Percentiles rank a stretch among this genome's conserved stretches.
These are phyloP conservation scores for Agrocybe praecox DNA, from an alignment of 768 basidiomycete genomes.

Conservation along the genomic window DNA sequence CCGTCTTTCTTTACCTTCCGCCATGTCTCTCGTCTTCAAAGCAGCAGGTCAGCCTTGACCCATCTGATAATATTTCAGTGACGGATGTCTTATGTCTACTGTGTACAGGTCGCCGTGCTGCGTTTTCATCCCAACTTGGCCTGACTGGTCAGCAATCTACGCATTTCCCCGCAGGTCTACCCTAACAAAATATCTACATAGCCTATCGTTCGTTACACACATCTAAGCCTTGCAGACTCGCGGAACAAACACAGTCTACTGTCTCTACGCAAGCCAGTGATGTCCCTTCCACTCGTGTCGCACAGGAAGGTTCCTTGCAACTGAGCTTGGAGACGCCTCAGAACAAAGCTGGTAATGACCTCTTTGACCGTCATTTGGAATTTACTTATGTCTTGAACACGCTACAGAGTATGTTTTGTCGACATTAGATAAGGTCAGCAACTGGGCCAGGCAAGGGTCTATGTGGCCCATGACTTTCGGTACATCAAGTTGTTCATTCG, in stretches of 20 bases:
- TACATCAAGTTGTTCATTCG: conserved; percentile 16
- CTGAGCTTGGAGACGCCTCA: conserved; percentile 83
- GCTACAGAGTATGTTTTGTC: conserved; percentile 90
- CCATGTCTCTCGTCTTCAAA: conserved; percentile 52
- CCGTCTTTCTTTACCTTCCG: conserved; percentile 14
- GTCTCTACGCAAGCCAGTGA: conserved; percentile 38
- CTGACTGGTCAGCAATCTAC: conserved; percentile 35
- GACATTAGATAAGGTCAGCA: conserved; percentile 93
- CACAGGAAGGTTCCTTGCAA: conserved; percentile 81
- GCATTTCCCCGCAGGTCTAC: conserved; percentile 15
- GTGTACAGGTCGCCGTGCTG: conserved; percentile 45
- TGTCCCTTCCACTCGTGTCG: conserved; percentile 70
- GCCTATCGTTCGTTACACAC: conserved; percentile 60
- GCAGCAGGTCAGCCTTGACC: conserved; percentile 34
- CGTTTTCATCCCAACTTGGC: conserved; percentile 46
- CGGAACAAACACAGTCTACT: conserved; percentile 33
- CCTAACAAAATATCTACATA: conserved; percentile 19
- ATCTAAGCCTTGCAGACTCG: conserved; percentile 42
- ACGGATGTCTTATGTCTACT: conserved; percentile 26
- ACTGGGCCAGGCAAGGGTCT: conserved; percentile 97
- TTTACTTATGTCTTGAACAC: background rate
- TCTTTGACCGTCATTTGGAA: background rate
- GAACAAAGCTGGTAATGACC: conserved; percentile 80
- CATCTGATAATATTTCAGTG: background rate
- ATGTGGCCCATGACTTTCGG: conserved; percentile 99